Conservation (phyloP, 257 asterid species). For the Penstemon eatonii region DNA sequence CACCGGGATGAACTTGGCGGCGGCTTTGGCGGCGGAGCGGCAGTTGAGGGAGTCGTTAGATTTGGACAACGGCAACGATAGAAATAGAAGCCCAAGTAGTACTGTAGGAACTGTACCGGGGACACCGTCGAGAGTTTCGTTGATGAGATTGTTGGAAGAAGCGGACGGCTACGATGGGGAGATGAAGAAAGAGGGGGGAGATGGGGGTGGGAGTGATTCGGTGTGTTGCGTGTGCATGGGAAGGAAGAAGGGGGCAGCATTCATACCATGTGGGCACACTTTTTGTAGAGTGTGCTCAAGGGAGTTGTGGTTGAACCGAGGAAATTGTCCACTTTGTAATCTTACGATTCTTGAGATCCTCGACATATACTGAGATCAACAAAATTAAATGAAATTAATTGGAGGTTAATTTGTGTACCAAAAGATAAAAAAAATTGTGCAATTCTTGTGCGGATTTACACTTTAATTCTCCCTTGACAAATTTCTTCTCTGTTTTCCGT, state of each 20-base stretch:
- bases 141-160: constrained; percentile 83
- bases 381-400: neutral
- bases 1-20: constrained; percentile 73
- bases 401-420: neutral
- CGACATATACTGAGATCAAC: constrained; percentile 54
- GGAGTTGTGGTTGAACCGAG: constrained; percentile 87
- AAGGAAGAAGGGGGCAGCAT: constrained; percentile 85
- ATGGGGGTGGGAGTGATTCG: constrained; percentile 42
- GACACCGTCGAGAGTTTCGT: constrained; percentile 60
- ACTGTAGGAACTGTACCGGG: constrained; percentile 23
- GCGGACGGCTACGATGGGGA: constrained; percentile 60
- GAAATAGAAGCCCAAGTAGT: constrained; percentile 25
- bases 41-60: constrained; percentile 61
- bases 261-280: constrained; percentile 98
- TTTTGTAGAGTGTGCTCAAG: constrained; percentile 93
- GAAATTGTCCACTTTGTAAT: constrained; percentile 90
- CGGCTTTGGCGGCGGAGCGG: constrained; percentile 82
- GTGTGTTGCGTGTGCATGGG: constrained; percentile 98
- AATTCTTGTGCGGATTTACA: neutral
- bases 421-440: too few species aligned
- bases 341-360: constrained; percentile 73
- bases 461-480: too few species aligned
- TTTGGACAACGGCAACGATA: constrained; percentile 23
- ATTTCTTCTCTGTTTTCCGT: too few species aligned
- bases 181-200: constrained; percentile 29